Percentiles rank a stretch among this genome's conserved stretches.
phyloP scores from a whole-genome alignment of 768 basidiomycete species.

The Mycena belliarum region DNA sequence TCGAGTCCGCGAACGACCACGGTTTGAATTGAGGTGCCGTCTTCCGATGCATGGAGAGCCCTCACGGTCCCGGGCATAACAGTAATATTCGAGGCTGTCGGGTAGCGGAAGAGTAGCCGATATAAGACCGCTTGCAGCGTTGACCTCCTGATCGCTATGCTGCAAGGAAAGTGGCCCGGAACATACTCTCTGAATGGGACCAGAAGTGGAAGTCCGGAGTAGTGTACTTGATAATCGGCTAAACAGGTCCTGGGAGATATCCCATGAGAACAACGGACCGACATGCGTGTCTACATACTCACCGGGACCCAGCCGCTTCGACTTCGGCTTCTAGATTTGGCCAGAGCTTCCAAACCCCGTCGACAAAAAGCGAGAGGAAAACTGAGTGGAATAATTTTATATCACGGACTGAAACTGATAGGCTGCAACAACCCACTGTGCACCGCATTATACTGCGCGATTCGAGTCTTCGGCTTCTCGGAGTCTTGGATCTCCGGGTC shows the following conservation, averaged over 20 bases:
- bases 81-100: neutral
- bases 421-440: slow-evolving; percentile 14
- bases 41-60: neutral
- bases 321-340: neutral
- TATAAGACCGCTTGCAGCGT: slow-evolving; percentile 22
- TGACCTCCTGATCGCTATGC: slow-evolving; percentile 17
- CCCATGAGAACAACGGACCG: too few species aligned
- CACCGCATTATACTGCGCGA: slow-evolving; percentile 22
- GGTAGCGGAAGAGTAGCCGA: neutral
- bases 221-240: slow-evolving; percentile 16
- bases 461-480: slow-evolving; percentile 15
- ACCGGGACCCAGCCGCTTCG: slow-evolving; percentile 34
- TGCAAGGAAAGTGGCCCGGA: slow-evolving; percentile 11
- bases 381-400: neutral
- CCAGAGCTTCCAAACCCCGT: neutral
- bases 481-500: slow-evolving; percentile 26
- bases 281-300: neutral
- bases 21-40: slow-evolving; percentile 3
- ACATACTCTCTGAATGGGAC: slow-evolving; percentile 9
- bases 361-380: slow-evolving; percentile 1
- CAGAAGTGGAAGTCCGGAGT: slow-evolving; percentile 14
- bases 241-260: too few species aligned
- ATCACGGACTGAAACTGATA: neutral
- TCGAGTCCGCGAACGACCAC: slow-evolving; percentile 15
- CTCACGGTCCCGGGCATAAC: slow-evolving; percentile 14